Conservation (phyloP, 495 filamentous ascomycete species). For the Parathielavia appendiculata region DNA sequence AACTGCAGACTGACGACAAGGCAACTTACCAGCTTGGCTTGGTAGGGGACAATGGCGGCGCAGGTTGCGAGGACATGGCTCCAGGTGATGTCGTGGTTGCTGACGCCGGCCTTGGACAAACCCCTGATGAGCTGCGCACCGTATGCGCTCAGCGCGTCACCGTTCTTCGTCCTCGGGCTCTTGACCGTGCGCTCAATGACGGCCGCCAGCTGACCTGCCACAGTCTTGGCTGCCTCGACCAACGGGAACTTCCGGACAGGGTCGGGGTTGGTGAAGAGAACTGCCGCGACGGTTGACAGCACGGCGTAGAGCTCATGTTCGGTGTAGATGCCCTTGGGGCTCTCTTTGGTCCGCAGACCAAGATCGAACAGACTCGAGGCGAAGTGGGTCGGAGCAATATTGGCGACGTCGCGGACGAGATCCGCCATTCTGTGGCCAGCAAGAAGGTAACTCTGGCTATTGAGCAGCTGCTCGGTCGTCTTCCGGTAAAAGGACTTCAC, state of each 20-base stretch:
- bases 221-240: conserved; percentile 55
- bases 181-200: conserved; percentile 53
- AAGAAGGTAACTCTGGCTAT: conserved; percentile 54
- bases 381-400: conserved; percentile 67
- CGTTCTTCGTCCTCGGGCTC: conserved; percentile 47
- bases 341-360: conserved; percentile 64
- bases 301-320: conserved; percentile 75
- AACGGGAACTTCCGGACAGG: conserved; percentile 52
- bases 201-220: conserved; percentile 48
- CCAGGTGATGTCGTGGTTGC: conserved; percentile 66
- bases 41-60: conserved; percentile 55
- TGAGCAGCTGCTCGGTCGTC: conserved; percentile 59
- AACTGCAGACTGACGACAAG: background rate
- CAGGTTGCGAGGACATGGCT: conserved; percentile 55
- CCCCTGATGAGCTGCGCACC: conserved; percentile 66
- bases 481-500: conserved; percentile 62
- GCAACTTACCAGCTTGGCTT: conserved; percentile 54
- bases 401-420: conserved; percentile 69
- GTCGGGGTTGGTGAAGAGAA: conserved; percentile 47
- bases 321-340: conserved; percentile 65
- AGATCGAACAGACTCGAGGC: conserved; percentile 67
- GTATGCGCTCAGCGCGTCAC: conserved; percentile 58
- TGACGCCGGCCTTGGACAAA: conserved; percentile 60
- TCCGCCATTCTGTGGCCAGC: conserved; percentile 66
- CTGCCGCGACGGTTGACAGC: conserved; percentile 60